These are phyloP conservation scores for Emericellopsis atlantica DNA, from an alignment of 2,329 filamentous ascomycete species.

Conservation along the genomic window DNA sequence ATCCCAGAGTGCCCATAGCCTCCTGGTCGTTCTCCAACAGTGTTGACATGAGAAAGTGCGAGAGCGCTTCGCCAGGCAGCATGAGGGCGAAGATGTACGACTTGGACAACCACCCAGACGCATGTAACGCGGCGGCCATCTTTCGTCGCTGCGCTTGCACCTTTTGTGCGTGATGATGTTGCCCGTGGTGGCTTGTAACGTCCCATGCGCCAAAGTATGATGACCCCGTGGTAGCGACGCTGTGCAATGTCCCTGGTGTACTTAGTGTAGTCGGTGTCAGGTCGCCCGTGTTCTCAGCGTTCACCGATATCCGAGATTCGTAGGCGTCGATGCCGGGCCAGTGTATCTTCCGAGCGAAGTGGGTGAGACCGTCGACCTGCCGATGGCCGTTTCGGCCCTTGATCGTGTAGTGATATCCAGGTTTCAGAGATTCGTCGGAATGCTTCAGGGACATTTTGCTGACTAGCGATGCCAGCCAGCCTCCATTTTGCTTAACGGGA, in stretches of 20 bases:
- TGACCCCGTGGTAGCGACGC: constrained; percentile 17
- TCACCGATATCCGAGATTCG: constrained; percentile 33
- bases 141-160: constrained; percentile 33
- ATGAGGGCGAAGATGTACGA: constrained; percentile 55
- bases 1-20: constrained; percentile 44
- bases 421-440: constrained; percentile 13
- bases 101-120: constrained; percentile 54
- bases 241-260: constrained; percentile 1
- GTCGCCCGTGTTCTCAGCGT: constrained; percentile 19
- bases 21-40: constrained; percentile 51
- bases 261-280: constrained; percentile 17
- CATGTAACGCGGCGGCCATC: constrained; percentile 43
- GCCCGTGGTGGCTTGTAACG: constrained; percentile 13
- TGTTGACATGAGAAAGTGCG: constrained; percentile 53
- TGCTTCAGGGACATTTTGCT: constrained; percentile 36
- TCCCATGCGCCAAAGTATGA: constrained; percentile 35
- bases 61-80: constrained; percentile 49
- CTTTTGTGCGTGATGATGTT: constrained; percentile 9
- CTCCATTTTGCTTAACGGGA: constrained; percentile 8
- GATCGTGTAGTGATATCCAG: constrained; percentile 31
- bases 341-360: constrained; percentile 48
- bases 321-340: constrained; percentile 50
- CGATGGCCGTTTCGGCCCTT: constrained; percentile 41
- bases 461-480: constrained; percentile 47
- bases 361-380: constrained; percentile 47